A percentile compares a stretch with the other conserved stretches of the same genome.
These are phyloP conservation scores for Arabis alpina DNA, from an alignment of 345 rosid genomes.

Conservation along the genomic window DNA sequence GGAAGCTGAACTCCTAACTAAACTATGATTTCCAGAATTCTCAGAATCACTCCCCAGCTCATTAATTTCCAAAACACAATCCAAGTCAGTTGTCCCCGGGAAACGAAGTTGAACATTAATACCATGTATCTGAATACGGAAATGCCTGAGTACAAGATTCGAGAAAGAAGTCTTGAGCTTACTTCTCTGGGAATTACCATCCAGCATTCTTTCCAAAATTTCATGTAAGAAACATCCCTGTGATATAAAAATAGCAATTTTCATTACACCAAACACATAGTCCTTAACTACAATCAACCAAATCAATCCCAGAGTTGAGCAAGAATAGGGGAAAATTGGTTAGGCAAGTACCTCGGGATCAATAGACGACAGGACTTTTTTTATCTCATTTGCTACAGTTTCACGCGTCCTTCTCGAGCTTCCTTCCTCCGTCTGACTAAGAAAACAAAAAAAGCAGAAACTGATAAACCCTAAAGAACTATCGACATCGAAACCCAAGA, in stretches of 20 bases:
- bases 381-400: slow-evolving; percentile 46
- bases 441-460: slow-evolving; percentile 2
- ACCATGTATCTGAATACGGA: slow-evolving; percentile 51
- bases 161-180: slow-evolving; percentile 54
- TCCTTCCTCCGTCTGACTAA: slow-evolving; percentile 51
- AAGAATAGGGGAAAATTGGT: slow-evolving; percentile 2
- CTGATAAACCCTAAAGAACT: slow-evolving; percentile 7
- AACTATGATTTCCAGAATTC: slow-evolving; percentile 52
- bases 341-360: slow-evolving; percentile 78
- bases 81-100: slow-evolving; percentile 52
- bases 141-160: slow-evolving; percentile 69
- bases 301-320: slow-evolving; percentile 4
- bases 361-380: slow-evolving; percentile 54
- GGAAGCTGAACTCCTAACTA: slow-evolving; percentile 57
- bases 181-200: slow-evolving; percentile 45
- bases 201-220: slow-evolving; percentile 57
- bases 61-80: slow-evolving; percentile 52
- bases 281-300: not conserved
- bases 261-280: slow-evolving; percentile 22
- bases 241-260: slow-evolving; percentile 15
- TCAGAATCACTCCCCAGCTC: slow-evolving; percentile 65
- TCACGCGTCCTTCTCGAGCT: slow-evolving; percentile 40
- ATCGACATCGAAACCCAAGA: not conserved
- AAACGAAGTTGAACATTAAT: slow-evolving; percentile 55
- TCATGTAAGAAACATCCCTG: slow-evolving; percentile 81